These are phyloP conservation scores for Acorus calamus DNA, from an alignment of 106 monocot genomes.

Conservation along the genomic window DNA sequence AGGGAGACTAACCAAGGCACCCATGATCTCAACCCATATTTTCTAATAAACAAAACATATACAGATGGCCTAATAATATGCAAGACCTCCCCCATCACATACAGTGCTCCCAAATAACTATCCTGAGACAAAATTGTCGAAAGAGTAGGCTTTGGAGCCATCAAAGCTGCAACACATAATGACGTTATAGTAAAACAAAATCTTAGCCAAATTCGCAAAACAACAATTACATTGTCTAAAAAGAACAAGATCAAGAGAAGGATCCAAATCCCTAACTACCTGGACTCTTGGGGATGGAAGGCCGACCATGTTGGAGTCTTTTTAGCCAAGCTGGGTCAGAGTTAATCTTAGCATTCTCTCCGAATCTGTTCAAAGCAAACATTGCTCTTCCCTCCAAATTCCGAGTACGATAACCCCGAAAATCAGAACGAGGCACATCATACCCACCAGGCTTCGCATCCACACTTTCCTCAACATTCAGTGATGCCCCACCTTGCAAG, in stretches of 20 bases:
- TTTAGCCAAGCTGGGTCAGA: conserved; percentile 27
- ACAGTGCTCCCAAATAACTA: conserved; percentile 52
- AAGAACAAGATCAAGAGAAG: too few species aligned
- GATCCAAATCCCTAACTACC: conserved; percentile 19
- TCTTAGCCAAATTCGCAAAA: background rate
- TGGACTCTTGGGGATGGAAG: conserved; percentile 3
- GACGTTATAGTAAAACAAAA: background rate
- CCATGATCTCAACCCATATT: conserved; percentile 69
- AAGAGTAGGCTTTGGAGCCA: conserved; percentile 36
- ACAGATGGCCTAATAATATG: conserved; percentile 69
- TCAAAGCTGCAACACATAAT: conserved; percentile 21
- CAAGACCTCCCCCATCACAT: conserved; percentile 59
- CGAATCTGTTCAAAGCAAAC: conserved; percentile 61
- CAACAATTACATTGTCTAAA: background rate
- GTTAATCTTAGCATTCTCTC: conserved; percentile 57
- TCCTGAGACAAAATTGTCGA: conserved; percentile 51
- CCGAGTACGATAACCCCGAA: conserved; percentile 23
- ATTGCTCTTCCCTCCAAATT: conserved; percentile 69
- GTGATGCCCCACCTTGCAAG: conserved; percentile 73
- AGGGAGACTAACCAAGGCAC: conserved; percentile 81
- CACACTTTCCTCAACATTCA: conserved; percentile 22
- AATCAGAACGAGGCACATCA: conserved; percentile 8
- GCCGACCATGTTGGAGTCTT: background rate
- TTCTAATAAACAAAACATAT: conserved; percentile 81
- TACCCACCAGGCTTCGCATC: conserved; percentile 13